These are phyloP conservation scores for Xylaria sp. DNA, from an alignment of 2,329 filamentous ascomycete genomes.

Conservation along the genomic window DNA sequence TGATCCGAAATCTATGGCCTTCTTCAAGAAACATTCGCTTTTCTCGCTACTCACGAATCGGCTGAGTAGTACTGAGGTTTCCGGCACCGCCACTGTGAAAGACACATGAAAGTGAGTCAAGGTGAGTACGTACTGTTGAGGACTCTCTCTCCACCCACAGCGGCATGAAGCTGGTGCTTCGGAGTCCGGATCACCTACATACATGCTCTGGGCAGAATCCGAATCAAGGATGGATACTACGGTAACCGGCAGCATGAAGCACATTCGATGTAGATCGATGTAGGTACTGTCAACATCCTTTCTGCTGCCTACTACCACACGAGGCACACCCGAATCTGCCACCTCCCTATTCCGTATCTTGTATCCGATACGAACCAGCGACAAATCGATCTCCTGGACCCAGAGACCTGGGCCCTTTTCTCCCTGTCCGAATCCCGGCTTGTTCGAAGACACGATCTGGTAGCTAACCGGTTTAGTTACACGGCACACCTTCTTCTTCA, in stretches of 20 bases:
- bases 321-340: neutral
- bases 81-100: no score
- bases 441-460: neutral
- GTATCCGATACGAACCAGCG: neutral
- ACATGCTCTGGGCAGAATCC: no score
- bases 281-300: neutral
- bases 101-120: no score
- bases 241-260: no score
- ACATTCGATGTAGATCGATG: no score
- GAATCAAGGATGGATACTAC: no score
- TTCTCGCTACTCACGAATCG: no score
- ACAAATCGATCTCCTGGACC: neutral
- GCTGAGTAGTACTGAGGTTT: no score
- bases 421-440: neutral
- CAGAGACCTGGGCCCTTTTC: neutral
- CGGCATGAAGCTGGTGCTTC: neutral
- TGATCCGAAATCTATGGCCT: no score
- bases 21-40: no score
- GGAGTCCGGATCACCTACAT: neutral
- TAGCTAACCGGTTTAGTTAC: neutral
- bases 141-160: neutral
- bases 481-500: slow-evolving; percentile 4
- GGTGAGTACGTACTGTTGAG: neutral
- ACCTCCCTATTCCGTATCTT: neutral
- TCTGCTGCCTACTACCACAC: neutral